Conservation (phyloP, 2,329 filamentous ascomycete species). For the Xylaria sp. region DNA sequence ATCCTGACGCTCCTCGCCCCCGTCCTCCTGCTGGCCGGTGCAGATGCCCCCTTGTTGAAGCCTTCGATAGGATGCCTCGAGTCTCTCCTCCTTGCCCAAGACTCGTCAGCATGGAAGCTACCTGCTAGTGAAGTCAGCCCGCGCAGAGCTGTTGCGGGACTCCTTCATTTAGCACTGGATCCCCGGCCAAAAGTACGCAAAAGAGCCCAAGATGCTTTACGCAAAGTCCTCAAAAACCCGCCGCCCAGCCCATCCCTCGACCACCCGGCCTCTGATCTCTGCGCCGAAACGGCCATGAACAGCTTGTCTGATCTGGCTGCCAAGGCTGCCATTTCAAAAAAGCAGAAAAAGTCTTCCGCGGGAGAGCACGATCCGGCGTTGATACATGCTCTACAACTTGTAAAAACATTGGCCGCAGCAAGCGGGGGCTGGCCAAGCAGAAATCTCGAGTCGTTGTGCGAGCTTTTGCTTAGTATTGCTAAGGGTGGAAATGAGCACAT, state of each 20-base stretch:
- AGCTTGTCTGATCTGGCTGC: slow-evolving; percentile 79
- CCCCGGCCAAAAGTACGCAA: slow-evolving; percentile 93
- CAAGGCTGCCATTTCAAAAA: slow-evolving; percentile 71
- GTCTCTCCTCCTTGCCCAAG: slow-evolving; percentile 89
- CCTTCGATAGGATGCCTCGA: slow-evolving; percentile 94
- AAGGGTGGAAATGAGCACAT: slow-evolving; percentile 93
- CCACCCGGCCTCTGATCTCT: slow-evolving; percentile 95
- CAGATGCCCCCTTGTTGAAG: slow-evolving; percentile 86
- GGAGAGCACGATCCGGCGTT: slow-evolving; percentile 80
- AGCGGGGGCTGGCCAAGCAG: slow-evolving; percentile 96
- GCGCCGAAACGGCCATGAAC: slow-evolving; percentile 87
- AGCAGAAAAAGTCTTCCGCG: slow-evolving; percentile 72
- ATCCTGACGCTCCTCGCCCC: slow-evolving; percentile 90
- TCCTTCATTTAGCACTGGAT: slow-evolving; percentile 87
- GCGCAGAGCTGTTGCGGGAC: slow-evolving; percentile 84
- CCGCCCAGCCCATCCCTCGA: slow-evolving; percentile 93
- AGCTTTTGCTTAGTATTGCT: slow-evolving; percentile 88
- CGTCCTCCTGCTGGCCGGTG: slow-evolving; percentile 80
- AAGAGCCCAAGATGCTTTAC: slow-evolving; percentile 88
- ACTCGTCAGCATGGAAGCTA: slow-evolving; percentile 87
- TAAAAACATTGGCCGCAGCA: slow-evolving; percentile 87
- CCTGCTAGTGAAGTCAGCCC: slow-evolving; percentile 86
- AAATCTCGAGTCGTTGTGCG: slow-evolving; percentile 92
- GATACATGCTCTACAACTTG: slow-evolving; percentile 91
- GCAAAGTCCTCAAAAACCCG: slow-evolving; percentile 82